These are phyloP conservation scores for Waltiozyma sp. DNA, from an alignment of 1,139 yeast species.

Conservation along the genomic window DNA sequence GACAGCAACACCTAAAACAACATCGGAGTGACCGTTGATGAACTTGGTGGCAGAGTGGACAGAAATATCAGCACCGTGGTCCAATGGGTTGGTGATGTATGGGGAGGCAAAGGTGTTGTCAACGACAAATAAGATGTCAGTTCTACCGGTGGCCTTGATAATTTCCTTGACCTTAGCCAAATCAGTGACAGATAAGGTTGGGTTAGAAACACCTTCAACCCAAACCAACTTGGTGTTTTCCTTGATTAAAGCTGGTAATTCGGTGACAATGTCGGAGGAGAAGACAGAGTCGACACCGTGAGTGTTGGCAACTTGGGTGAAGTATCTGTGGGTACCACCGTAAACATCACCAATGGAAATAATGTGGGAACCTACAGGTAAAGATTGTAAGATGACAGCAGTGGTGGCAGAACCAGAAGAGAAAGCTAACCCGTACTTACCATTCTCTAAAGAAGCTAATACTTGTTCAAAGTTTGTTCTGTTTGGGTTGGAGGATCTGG, in stretches of 20 bases:
- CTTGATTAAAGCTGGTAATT: slow-evolving; percentile 44
- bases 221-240: slow-evolving; percentile 68
- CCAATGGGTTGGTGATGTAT: slow-evolving; percentile 73
- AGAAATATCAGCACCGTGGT: slow-evolving; percentile 70
- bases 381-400: slow-evolving; percentile 63
- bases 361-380: slow-evolving; percentile 65
- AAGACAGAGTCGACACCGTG: slow-evolving; percentile 69
- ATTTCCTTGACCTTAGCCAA: slow-evolving; percentile 47
- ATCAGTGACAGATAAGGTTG: slow-evolving; percentile 70
- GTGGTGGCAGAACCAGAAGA: slow-evolving; percentile 85
- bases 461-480: slow-evolving; percentile 75
- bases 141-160: slow-evolving; percentile 31
- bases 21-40: slow-evolving; percentile 91
- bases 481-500: slow-evolving; percentile 84
- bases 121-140: slow-evolving; percentile 58
- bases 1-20: slow-evolving; percentile 69
- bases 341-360: slow-evolving; percentile 82
- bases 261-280: slow-evolving; percentile 52
- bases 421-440: slow-evolving; percentile 69
- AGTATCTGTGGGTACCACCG: slow-evolving; percentile 90
- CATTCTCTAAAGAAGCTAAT: slow-evolving; percentile 71
- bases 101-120: slow-evolving; percentile 95
- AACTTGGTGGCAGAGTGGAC: slow-evolving; percentile 89
- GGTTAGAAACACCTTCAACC: slow-evolving; percentile 88
- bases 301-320: slow-evolving; percentile 73